phyloP scores from a whole-genome alignment of 1,284 basidiomycete genomes.

The Rhodotorula sp. region DNA sequence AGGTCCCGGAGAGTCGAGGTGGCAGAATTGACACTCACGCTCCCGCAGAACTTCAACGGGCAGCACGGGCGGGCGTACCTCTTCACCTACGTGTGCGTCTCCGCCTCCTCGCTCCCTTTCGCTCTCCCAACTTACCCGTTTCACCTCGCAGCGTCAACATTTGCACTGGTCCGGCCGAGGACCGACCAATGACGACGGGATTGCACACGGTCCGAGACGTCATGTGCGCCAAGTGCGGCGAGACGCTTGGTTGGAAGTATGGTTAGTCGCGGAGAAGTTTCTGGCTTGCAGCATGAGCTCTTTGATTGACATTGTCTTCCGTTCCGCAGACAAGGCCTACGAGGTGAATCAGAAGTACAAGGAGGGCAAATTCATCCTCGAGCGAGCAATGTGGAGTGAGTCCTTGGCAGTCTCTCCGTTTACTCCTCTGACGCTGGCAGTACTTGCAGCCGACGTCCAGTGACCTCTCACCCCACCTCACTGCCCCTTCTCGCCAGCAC shows the following conservation, averaged over 20 bases:
- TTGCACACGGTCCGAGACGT: constrained; percentile 95
- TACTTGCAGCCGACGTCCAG: constrained; percentile 11
- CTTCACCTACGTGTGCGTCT: constrained; percentile 69
- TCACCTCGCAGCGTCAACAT: constrained; percentile 74
- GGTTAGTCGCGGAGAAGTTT: constrained; percentile 56
- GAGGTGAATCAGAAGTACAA: constrained; percentile 92
- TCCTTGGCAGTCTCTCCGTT: background rate
- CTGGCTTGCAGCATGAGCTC: background rate
- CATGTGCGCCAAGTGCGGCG: constrained; percentile 77
- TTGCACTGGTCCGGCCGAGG: constrained; percentile 78
- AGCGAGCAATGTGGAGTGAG: constrained; percentile 61
- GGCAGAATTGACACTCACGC: background rate
- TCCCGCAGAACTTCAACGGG: constrained; percentile 56
- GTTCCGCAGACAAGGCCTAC: constrained; percentile 77
- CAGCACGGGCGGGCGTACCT: constrained; percentile 94
- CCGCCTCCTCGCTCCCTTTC: background rate
- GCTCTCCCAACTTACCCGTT: background rate
- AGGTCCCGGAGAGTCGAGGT: background rate
- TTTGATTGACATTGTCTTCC: background rate
- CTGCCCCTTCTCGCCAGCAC: constrained; percentile 64
- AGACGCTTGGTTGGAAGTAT: constrained; percentile 94
- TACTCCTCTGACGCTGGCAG: background rate
- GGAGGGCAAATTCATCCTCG: constrained; percentile 96
- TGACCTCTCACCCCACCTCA: background rate
- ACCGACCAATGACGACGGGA: constrained; percentile 94